phyloP scores from a whole-genome alignment of 257 asterid genomes.

The Craterostigma plantagineum region DNA sequence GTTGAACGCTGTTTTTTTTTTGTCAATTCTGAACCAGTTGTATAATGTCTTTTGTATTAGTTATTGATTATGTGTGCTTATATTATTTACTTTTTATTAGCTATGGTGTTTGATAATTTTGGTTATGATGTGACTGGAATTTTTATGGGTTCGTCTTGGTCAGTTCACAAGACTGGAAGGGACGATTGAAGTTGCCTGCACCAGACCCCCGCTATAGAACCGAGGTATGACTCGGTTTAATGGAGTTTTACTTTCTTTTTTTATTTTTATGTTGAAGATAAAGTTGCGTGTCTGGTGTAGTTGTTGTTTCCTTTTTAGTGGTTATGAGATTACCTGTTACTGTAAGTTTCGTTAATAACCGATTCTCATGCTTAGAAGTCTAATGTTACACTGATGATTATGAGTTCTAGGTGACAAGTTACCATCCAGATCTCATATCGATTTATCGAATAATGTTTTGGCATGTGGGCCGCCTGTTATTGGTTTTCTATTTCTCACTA shows the following conservation, averaged over 20 bases:
- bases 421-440: neutral
- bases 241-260: neutral
- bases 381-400: too few species aligned
- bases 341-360: neutral
- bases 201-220: slow-evolving; percentile 65
- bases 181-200: slow-evolving; percentile 45
- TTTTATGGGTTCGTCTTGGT: slow-evolving; percentile 4
- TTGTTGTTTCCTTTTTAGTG: neutral
- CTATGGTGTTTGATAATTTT: neutral
- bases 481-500: neutral
- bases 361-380: too few species aligned
- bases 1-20: neutral
- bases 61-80: neutral
- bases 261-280: slow-evolving; percentile 6
- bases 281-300: slow-evolving; percentile 1
- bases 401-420: too few species aligned
- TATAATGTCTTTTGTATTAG: slow-evolving; percentile 3
- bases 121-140: too few species aligned
- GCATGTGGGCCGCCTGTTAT: neutral
- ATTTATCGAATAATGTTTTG: too few species aligned
- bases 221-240: slow-evolving; percentile 31
- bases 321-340: neutral
- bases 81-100: slow-evolving; percentile 6
- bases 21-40: neutral
- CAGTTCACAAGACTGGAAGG: slow-evolving; percentile 88